Evolutionary conservation across 2,329 filamentous ascomycete species (phyloP).

Genomic region (Colletotrichum coccodes): DNA sequence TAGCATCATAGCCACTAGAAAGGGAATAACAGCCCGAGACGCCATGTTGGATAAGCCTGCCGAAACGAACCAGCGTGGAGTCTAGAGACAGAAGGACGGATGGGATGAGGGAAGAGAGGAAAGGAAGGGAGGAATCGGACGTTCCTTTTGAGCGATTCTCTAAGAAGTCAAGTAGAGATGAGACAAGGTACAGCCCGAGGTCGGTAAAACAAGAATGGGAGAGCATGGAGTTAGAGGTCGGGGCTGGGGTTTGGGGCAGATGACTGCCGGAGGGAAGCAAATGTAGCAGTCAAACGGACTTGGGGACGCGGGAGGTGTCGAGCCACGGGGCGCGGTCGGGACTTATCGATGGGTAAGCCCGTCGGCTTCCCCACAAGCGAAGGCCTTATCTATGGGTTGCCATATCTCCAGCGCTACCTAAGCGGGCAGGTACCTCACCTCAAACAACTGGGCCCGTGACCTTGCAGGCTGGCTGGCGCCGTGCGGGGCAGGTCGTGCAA

Average conservation of each 20-base stretch:
- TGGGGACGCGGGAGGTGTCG: not conserved
- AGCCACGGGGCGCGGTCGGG: not conserved
- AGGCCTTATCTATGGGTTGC: not conserved
- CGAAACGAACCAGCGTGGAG: not conserved
- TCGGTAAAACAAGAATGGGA: not conserved
- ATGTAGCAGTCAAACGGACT: not conserved
- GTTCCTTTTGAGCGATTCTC: not conserved
- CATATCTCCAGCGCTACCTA: not conserved
- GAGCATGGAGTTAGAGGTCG: not conserved
- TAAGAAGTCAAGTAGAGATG: not conserved
- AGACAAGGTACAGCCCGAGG: not conserved
- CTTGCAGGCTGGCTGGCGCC: not conserved
- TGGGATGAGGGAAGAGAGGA: not conserved
- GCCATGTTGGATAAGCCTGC: slow-evolving; percentile 66
- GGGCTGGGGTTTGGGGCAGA: not conserved
- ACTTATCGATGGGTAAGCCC: slow-evolving; percentile 1
- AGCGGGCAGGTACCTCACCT: not conserved
- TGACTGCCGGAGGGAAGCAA: not conserved
- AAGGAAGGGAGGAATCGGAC: not conserved
- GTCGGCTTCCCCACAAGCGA: not conserved
- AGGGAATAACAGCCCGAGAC: slow-evolving; percentile 76
- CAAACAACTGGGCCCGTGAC: not conserved
- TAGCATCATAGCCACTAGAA: slow-evolving; percentile 96
- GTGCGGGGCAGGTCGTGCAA: not conserved
- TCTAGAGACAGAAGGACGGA: not conserved